These are phyloP conservation scores for Fusarium begoniae DNA, from an alignment of 2,329 filamentous ascomycete genomes.

Conservation along the genomic window DNA sequence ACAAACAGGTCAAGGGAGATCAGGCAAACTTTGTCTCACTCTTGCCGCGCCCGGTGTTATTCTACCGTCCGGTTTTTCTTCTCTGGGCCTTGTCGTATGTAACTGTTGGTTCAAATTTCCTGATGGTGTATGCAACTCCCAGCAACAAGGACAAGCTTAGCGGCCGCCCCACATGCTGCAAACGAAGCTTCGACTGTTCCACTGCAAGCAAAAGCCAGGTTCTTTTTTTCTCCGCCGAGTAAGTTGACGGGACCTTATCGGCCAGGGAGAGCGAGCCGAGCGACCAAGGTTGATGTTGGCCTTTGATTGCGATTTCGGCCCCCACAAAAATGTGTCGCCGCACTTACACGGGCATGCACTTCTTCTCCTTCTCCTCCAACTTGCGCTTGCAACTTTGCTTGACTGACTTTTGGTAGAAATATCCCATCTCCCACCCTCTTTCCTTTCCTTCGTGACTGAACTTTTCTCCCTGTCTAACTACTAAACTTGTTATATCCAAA, in stretches of 20 bases:
- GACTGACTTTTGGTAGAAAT: constrained; percentile 34
- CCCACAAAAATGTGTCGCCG: constrained; percentile 29
- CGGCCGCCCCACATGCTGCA: constrained; percentile 40
- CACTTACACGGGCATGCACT: constrained; percentile 35
- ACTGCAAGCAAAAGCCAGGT: constrained; percentile 6
- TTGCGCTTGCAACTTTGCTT: not conserved
- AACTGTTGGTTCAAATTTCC: constrained; percentile 26
- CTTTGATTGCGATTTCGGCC: constrained; percentile 18
- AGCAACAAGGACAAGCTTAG: constrained; percentile 21
- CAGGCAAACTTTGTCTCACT: constrained; percentile 25
- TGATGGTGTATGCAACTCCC: constrained; percentile 33
- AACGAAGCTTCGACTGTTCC: constrained; percentile 30
- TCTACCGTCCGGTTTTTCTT: constrained; percentile 11
- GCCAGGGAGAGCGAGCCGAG: not conserved
- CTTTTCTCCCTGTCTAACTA: constrained; percentile 15
- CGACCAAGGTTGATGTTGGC: constrained; percentile 3
- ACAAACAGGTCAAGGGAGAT: not conserved
- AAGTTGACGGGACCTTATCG: constrained; percentile 33
- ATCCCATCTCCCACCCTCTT: constrained; percentile 39
- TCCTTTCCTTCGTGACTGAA: constrained; percentile 5
- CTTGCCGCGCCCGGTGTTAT: constrained; percentile 29
- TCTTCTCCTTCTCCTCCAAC: not conserved
- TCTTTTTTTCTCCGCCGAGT: constrained; percentile 13
- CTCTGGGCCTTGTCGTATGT: constrained; percentile 27
- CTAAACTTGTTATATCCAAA: not conserved